These are phyloP conservation scores for Fusarium sp. DNA, from an alignment of 2,329 filamentous ascomycete species.

Conservation along the genomic window DNA sequence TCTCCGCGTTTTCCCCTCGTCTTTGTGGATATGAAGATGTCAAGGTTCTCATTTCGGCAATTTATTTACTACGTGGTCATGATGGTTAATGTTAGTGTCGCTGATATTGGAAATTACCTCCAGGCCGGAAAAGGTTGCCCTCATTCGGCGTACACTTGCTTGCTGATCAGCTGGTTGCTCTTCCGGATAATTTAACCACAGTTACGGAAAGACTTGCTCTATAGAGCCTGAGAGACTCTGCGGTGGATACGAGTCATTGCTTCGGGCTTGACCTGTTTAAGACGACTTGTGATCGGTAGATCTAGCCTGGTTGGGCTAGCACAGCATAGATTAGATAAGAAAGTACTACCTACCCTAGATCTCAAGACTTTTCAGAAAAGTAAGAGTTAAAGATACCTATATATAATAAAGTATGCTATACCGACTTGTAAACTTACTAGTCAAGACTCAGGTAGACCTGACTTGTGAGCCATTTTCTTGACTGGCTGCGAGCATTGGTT, in stretches of 20 bases:
- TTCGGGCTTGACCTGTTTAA: too few species aligned
- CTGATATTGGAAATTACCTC: neutral
- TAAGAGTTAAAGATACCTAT: too few species aligned
- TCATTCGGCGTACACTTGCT: neutral
- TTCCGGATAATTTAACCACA: neutral
- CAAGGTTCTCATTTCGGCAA: neutral
- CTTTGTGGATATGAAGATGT: neutral
- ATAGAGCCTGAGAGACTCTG: fast-evolving
- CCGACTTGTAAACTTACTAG: too few species aligned
- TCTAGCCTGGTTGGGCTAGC: too few species aligned
- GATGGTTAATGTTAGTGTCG: neutral
- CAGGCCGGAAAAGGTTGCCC: neutral
- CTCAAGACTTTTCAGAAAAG: too few species aligned
- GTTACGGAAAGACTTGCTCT: neutral
- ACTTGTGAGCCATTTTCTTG: too few species aligned
- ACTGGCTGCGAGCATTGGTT: too few species aligned
- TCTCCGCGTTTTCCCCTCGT: neutral
- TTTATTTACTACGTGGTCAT: neutral
- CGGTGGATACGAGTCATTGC: neutral
- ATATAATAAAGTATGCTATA: too few species aligned
- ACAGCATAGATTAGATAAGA: too few species aligned
- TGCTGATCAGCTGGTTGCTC: neutral
- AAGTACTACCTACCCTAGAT: too few species aligned
- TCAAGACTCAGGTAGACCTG: too few species aligned
- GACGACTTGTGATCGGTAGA: too few species aligned